Conservation (phyloP, 1,284 basidiomycete genomes). For the Moniliella sp. region DNA sequence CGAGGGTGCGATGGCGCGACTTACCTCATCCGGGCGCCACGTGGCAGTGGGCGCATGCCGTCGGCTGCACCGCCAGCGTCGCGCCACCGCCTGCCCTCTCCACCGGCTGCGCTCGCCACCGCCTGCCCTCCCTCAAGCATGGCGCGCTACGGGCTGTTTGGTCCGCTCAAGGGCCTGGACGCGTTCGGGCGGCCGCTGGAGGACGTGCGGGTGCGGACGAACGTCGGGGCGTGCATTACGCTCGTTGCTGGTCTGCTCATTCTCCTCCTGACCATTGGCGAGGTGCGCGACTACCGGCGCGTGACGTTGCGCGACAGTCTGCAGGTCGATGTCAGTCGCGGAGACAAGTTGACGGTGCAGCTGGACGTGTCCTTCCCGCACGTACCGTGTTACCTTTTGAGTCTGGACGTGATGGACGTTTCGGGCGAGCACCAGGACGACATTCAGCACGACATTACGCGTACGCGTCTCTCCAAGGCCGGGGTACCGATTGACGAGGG, state of each 20-base stretch:
- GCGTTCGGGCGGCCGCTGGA: constrained; percentile 20
- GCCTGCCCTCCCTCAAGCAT: too few species aligned
- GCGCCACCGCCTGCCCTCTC: too few species aligned
- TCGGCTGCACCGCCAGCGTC: too few species aligned
- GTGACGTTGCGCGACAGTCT: constrained; percentile 42
- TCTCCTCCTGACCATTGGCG: constrained; percentile 66
- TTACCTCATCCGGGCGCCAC: too few species aligned
- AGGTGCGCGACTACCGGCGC: constrained; percentile 80
- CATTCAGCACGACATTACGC: constrained; percentile 54
- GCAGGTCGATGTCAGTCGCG: constrained; percentile 56
- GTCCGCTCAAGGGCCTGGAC: constrained; percentile 4
- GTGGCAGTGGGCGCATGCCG: too few species aligned
- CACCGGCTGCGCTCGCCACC: too few species aligned
- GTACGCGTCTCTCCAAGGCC: constrained; percentile 50
- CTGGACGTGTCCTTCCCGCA: constrained; percentile 86
- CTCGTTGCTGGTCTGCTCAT: constrained; percentile 78
- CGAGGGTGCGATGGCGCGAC: too few species aligned
- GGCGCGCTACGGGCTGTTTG: constrained; percentile 2
- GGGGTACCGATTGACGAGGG: constrained; percentile 37
- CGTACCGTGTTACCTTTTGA: constrained; percentile 64
- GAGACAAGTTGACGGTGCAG: constrained; percentile 73
- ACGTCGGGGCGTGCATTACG: constrained; percentile 43
- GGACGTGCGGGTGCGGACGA: constrained; percentile 31
- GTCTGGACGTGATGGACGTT: constrained; percentile 85
- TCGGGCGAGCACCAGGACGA: constrained; percentile 65